phyloP scores from a whole-genome alignment of 2,329 filamentous ascomycete genomes.

The Penicillium paneum region DNA sequence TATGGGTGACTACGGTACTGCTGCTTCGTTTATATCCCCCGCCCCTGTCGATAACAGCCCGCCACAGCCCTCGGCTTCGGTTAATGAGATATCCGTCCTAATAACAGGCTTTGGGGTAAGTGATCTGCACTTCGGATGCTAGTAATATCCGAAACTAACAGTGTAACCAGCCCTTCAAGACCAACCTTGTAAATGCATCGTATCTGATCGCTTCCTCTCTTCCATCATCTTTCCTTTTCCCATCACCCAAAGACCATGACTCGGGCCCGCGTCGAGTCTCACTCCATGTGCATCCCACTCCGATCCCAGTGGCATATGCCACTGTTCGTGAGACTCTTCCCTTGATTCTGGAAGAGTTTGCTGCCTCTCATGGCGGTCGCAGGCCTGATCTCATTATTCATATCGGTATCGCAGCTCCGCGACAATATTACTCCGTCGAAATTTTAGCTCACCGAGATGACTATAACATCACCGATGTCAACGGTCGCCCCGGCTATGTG shows the following conservation, averaged over 20 bases:
- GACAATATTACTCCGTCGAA: constrained; percentile 68
- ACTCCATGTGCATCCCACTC: constrained; percentile 56
- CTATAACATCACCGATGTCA: constrained; percentile 69
- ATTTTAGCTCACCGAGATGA: constrained; percentile 66
- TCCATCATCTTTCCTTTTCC: constrained; percentile 59
- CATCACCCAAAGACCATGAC: constrained; percentile 15
- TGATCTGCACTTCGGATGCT: constrained; percentile 16
- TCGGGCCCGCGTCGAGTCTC: constrained; percentile 33
- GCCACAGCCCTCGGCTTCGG: constrained; percentile 13
- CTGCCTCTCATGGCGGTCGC: constrained; percentile 38
- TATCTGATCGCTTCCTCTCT: constrained; percentile 71
- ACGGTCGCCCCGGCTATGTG: constrained; percentile 48
- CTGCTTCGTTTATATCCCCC: constrained; percentile 12
- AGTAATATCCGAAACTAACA: constrained; percentile 9
- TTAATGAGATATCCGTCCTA: constrained; percentile 34
- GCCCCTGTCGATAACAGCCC: constrained; percentile 15
- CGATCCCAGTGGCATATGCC: constrained; percentile 69
- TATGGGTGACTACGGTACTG: constrained; percentile 36
- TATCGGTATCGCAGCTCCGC: constrained; percentile 72
- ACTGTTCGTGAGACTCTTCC: constrained; percentile 64
- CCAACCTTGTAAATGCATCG: constrained; percentile 72
- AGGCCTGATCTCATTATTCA: constrained; percentile 67
- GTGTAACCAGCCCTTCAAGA: constrained; percentile 65
- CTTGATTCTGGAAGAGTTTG: constrained; percentile 53
- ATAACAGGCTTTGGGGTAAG: constrained; percentile 39